Evolutionary conservation across 2,329 filamentous ascomycete genomes (phyloP).

Genomic region (Ophiostoma triangulosporum): DNA sequence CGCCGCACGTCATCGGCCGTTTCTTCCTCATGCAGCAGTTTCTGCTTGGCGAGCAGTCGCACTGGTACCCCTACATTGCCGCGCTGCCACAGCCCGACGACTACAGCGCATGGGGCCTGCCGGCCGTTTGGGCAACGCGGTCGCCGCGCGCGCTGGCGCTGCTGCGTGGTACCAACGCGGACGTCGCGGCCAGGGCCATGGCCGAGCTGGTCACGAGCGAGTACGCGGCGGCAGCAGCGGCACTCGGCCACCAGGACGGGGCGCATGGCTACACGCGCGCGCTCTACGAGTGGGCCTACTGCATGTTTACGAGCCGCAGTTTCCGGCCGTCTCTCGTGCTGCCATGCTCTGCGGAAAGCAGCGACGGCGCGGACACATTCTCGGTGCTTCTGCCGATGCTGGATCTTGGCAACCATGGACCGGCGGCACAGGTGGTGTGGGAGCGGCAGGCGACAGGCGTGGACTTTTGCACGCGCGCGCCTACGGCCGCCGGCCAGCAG

Average conservation of each 20-base stretch:
- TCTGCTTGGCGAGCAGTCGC: slow-evolving; percentile 41
- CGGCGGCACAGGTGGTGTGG: slow-evolving; percentile 47
- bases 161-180: slow-evolving; percentile 40
- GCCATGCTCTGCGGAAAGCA: slow-evolving; percentile 19
- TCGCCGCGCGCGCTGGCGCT: slow-evolving; percentile 17
- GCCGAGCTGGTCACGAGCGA: slow-evolving; percentile 31
- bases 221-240: slow-evolving; percentile 21
- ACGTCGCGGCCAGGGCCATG: slow-evolving; percentile 36
- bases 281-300: slow-evolving; percentile 51
- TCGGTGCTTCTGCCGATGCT: slow-evolving; percentile 57
- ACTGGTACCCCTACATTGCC: slow-evolving; percentile 56
- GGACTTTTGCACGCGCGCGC: slow-evolving; percentile 26
- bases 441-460: slow-evolving; percentile 29
- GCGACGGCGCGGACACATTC: slow-evolving; percentile 35
- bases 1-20: slow-evolving; percentile 47
- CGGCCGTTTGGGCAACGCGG: slow-evolving; percentile 50
- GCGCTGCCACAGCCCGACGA: slow-evolving; percentile 50
- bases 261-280: slow-evolving; percentile 24
- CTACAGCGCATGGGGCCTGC: slow-evolving; percentile 36
- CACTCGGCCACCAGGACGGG: neutral
- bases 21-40: slow-evolving; percentile 60
- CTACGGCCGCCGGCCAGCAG: slow-evolving; percentile 39
- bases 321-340: slow-evolving; percentile 49
- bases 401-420: slow-evolving; percentile 60
- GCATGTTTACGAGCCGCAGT: slow-evolving; percentile 51